A percentile compares a stretch with the other conserved stretches of the same genome.
These are phyloP conservation scores for Heliosperma pusillum DNA, from an alignment of 148 eudicot species.

Conservation along the genomic window DNA sequence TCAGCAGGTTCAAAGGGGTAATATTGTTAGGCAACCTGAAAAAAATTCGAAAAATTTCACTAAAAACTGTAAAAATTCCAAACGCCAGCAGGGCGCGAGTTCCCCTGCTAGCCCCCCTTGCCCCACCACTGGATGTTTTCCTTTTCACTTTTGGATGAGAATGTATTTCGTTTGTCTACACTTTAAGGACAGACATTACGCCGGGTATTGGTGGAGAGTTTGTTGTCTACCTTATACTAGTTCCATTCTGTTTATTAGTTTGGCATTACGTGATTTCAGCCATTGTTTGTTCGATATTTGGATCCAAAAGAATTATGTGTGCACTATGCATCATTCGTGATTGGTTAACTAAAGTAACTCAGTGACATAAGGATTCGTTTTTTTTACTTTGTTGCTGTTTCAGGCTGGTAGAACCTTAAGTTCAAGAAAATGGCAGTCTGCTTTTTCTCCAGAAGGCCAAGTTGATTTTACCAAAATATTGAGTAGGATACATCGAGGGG, in stretches of 20 bases:
- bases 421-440: slow-evolving; percentile 81
- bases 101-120: no score
- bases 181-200: background rate
- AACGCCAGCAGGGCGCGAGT: no score
- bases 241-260: background rate
- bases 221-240: background rate
- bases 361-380: background rate
- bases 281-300: slow-evolving; percentile 2
- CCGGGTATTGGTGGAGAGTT: background rate
- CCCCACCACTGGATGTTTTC: slow-evolving; percentile 10
- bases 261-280: background rate
- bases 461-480: slow-evolving; percentile 90
- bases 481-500: slow-evolving; percentile 87
- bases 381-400: background rate
- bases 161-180: background rate
- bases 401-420: slow-evolving; percentile 92
- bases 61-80: no score
- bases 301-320: background rate
- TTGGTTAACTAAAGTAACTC: background rate
- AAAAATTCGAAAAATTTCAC: no score
- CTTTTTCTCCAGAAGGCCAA: slow-evolving; percentile 79
- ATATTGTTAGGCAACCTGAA: no score
- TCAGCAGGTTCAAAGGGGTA: no score
- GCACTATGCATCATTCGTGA: background rate
- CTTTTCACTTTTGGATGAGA: background rate